phyloP scores from a whole-genome alignment of 108 stramenopile species.

The Skeletonema marinoi region DNA sequence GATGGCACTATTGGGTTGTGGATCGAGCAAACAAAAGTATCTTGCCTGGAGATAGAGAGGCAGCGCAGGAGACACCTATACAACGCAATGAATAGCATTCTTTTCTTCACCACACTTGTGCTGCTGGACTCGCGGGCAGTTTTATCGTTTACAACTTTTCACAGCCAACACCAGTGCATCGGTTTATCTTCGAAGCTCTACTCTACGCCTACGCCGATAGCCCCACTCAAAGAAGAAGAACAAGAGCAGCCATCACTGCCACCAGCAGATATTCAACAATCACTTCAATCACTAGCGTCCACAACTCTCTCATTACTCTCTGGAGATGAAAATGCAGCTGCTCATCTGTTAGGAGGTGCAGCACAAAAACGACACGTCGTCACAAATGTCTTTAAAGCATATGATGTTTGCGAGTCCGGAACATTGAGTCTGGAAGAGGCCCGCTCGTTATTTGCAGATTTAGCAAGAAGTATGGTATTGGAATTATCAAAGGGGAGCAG shows the following conservation, averaged over 20 bases:
- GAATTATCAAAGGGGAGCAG: conserved; percentile 43
- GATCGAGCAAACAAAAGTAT: too few species aligned
- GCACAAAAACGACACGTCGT: conserved; percentile 32
- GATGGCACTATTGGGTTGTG: too few species aligned
- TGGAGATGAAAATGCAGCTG: conserved; percentile 51
- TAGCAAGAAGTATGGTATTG: conserved; percentile 53
- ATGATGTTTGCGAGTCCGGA: conserved; percentile 54
- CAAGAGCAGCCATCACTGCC: neutral
- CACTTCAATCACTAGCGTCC: conserved; percentile 45
- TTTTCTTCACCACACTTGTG: neutral
- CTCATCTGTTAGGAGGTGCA: conserved; percentile 38
- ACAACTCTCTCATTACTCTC: conserved; percentile 51
- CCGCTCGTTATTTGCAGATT: conserved; percentile 42
- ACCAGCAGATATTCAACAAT: conserved; percentile 31
- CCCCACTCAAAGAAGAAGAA: neutral
- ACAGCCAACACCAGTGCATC: neutral
- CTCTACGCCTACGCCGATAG: neutral
- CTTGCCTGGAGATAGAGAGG: neutral
- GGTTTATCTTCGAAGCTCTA: neutral
- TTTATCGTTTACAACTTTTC: neutral
- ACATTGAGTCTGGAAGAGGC: conserved; percentile 51
- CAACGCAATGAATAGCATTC: neutral
- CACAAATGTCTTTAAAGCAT: conserved; percentile 41
- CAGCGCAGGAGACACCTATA: too few species aligned
- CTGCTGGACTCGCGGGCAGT: neutral